Evolutionary conservation across 352 stramenopile genomes (phyloP), one percentile per base, ranked within the genome.

Genomic region (Globisporangium alternatum): DNA sequence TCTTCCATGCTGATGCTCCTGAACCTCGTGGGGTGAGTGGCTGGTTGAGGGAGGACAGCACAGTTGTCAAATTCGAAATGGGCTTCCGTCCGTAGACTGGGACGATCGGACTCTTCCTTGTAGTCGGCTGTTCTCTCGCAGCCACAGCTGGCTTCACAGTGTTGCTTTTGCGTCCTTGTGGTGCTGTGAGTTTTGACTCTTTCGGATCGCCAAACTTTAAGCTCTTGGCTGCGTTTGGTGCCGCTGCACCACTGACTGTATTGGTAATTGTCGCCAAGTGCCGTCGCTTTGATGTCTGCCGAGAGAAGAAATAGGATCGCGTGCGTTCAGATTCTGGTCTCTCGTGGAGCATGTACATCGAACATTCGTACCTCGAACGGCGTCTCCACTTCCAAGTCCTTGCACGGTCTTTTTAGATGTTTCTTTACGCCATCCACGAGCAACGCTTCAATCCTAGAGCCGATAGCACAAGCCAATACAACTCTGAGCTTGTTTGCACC

Each of bases 261-360:
- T 88, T 89, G 21, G 80, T 89, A 61, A 89, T 89, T 15, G 78
- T 88, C 12, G 76, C 75, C 15, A 89, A 52, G 58, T 86, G 76
- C 37, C 78, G 67, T 55, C 80, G 69, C 54, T 88, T 89, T 22
- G 67, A 47, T 31, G 65, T 30, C 78, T 88, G 21, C 4, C 30
- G 8, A 28, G 15, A 12, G 17, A 43, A 19, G 3, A 37, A 37
- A 10, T 33, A 21, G 8, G 35, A 22, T 4, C 41, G 9, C 17
- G n/a, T 10, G 41, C 5, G 6, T 10, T 47, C 41, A 47, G 17
- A 41, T 41, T 47, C 17, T 47, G 41, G 9, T 17, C 41, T 47
- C 41, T 10, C 5, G 9, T 10, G 12, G 19, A 9, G 5, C 2
- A 9, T 28, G 7, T n/a, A 43, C 37, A 21, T 39, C 19, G 60